These are phyloP conservation scores for Salisapilia sapeloensis DNA, from an alignment of 352 stramenopile species.

Conservation along the genomic window DNA sequence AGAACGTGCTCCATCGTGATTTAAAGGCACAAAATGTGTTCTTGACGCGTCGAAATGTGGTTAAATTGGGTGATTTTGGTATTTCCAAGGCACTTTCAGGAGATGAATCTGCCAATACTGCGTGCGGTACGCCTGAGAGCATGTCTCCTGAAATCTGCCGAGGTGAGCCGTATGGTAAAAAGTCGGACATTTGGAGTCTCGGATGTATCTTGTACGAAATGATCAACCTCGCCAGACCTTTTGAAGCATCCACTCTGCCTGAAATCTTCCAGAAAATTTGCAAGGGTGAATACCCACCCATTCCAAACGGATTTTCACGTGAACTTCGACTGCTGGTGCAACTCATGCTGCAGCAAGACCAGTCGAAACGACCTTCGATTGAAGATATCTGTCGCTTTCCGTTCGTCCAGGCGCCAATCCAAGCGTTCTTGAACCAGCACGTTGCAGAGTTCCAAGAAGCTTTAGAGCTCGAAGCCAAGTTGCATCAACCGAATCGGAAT, in stretches of 20 bases:
- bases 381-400: conserved; percentile 82
- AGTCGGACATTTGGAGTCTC: conserved; percentile 83
- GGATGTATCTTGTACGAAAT: conserved; percentile 83
- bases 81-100: conserved; percentile 75
- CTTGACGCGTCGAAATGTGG: conserved; percentile 70
- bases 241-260: conserved; percentile 60
- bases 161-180: conserved; percentile 76
- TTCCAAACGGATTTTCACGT: conserved; percentile 57
- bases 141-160: conserved; percentile 84
- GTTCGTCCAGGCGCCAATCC: conserved; percentile 71
- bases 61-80: conserved; percentile 80
- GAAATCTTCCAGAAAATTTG: conserved; percentile 84
- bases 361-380: conserved; percentile 72
- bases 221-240: conserved; percentile 75
- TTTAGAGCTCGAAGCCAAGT: conserved; percentile 71
- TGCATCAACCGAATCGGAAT: conserved; percentile 65
- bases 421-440: conserved; percentile 73
- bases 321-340: conserved; percentile 70
- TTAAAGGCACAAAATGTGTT: conserved; percentile 83
- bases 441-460: conserved; percentile 76
- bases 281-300: conserved; percentile 69
- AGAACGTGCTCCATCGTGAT: conserved; percentile 79
- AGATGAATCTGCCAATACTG: conserved; percentile 65
- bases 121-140: conserved; percentile 72
- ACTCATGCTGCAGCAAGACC: conserved; percentile 78